Evolutionary conservation across 1,284 basidiomycete species (phyloP), one percentile per base, ranked within the genome.

Genomic region (Takashimella tepidaria): DNA sequence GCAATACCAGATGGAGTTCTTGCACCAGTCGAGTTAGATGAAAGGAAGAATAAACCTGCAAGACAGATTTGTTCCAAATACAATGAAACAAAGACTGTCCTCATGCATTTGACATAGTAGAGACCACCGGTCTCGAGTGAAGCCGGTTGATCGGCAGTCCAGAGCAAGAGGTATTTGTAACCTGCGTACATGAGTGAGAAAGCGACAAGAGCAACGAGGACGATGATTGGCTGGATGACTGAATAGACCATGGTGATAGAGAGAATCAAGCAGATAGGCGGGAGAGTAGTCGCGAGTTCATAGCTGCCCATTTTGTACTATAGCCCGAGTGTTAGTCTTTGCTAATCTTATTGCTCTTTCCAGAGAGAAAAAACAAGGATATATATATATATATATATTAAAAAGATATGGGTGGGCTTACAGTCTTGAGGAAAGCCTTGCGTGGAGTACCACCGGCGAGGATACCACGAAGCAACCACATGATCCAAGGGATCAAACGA

Each of bases 371-470:
- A n/a, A n/a, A n/a, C n/a, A n/a, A n/a, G n/a, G n/a, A n/a, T n/a
- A n/a, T n/a, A n/a, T n/a, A n/a, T n/a, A n/a, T n/a, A n/a, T n/a
- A n/a, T n/a, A n/a, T n/a, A n/a, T n/a, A n/a, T n/a, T n/a, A n/a
- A 8, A 16, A 37, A 37, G 31, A 37, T 37, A 37, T 37, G 24
- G 23, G 25, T n/a, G 12, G 23, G 55, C 63, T 60, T 48, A 66
- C 61, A 50, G 61, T 63, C 52, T 69, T 67, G 47, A 55, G 22
- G 60, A 61, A 76, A 23, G 59, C 64, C 60, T 74, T 75, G 55
- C 95, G 84, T n/a, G 95, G 92, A 0, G 93, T 97, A 57, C 87
- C 88, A 19, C 89, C 91, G 5, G 92, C 82, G 44, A 98, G 75
- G 73, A 86, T 80, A 21, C 90, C 77, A 74, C 89, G 92, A 65